phyloP scores from a whole-genome alignment of 306 rosid genomes.

The Erythrophleum fordii region DNA sequence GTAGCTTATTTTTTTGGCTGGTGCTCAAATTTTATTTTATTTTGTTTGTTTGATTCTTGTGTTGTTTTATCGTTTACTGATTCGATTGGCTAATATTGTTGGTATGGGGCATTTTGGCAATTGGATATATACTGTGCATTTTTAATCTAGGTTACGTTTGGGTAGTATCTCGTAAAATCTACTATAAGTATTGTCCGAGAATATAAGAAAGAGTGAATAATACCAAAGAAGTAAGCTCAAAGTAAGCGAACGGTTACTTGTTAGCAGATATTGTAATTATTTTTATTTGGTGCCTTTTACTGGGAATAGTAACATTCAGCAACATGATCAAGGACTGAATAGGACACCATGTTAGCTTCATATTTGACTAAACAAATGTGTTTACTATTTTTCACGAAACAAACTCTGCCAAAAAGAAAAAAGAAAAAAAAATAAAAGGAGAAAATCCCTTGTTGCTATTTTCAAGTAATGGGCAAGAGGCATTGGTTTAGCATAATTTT shows the following conservation, averaged over 20 bases:
- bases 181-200: neutral
- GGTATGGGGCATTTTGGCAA: neutral
- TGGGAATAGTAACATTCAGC: neutral
- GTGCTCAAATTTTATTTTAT: neutral
- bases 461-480: neutral
- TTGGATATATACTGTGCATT: neutral
- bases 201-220: neutral
- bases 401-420: neutral
- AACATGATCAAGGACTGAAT: neutral
- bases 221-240: neutral
- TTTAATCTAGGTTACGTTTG: neutral
- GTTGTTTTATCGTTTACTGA: conserved; percentile 7
- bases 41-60: neutral
- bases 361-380: neutral
- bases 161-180: neutral
- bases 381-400: neutral
- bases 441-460: neutral
- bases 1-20: conserved; percentile 3
- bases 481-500: conserved; percentile 1
- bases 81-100: neutral
- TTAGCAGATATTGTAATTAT: neutral
- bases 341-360: neutral
- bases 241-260: neutral
- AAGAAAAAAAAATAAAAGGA: neutral
- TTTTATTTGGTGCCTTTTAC: neutral